Evolutionary conservation across 2,329 filamentous ascomycete species (phyloP).

Genomic region (Pyrenophora seminiperda): DNA sequence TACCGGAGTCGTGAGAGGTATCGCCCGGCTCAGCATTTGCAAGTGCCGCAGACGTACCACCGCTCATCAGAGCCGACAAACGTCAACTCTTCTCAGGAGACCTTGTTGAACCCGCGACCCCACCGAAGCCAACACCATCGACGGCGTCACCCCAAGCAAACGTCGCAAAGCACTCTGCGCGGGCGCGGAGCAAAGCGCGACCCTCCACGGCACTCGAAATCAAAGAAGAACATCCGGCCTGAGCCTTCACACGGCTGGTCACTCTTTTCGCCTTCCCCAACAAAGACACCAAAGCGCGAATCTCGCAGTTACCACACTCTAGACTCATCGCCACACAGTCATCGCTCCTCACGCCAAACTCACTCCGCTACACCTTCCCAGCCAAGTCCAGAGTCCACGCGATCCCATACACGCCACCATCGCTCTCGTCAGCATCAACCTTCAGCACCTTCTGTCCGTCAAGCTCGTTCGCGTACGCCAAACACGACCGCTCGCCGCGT

Average conservation of each 20-base stretch:
- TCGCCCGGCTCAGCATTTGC: conserved; percentile 30
- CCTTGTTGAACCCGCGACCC: conserved; percentile 45
- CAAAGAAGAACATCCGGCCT: conserved; percentile 34
- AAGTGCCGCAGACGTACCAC: conserved; percentile 39
- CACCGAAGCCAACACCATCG: conserved; percentile 40
- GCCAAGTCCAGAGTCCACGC: conserved; percentile 22
- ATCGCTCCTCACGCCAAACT: conserved; percentile 37
- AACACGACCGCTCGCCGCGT: conserved; percentile 42
- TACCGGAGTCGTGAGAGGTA: conserved; percentile 26
- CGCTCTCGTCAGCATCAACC: conserved; percentile 39
- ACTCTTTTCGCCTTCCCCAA: conserved; percentile 39
- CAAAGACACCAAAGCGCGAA: conserved; percentile 33
- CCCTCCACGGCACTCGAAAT: conserved; percentile 39
- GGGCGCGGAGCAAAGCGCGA: conserved; percentile 47
- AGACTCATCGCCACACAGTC: conserved; percentile 36
- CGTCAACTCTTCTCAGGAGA: conserved; percentile 41
- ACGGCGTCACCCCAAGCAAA: conserved; percentile 41
- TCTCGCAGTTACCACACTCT: conserved; percentile 34
- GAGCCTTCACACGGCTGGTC: conserved; percentile 38
- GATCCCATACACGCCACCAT: conserved; percentile 33
- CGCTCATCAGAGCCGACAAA: conserved; percentile 33
- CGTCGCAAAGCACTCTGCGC: conserved; percentile 42
- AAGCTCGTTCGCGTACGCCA: conserved; percentile 38
- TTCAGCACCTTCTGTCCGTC: conserved; percentile 28
- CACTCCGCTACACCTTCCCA: conserved; percentile 18